Evolutionary conservation across 139 green algal genomes (phyloP), one percentile per base, ranked within the genome.

Genomic region (Chlamydomonas eustigma): DNA sequence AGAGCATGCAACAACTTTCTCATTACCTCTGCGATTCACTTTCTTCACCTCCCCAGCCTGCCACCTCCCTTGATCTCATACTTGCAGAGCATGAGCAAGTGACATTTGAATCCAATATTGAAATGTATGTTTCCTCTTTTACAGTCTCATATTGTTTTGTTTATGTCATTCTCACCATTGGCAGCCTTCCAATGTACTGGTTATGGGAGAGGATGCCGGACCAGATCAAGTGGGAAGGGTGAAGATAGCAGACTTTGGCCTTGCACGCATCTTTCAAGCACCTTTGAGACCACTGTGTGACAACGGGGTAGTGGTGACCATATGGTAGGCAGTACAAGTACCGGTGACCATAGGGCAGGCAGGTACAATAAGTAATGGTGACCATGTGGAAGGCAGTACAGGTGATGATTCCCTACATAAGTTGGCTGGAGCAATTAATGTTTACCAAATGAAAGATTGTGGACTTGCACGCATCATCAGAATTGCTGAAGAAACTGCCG

Each of bases 241-340:
- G n/a, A 90, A 90, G 75, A 83, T 94, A 22, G 89, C 81, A 2
- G 87, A 92, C 58, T 91, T 91, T 81, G 87, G 86, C 4, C 78
- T 91, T 74, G 85, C 86, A 31, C 80, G 87, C 33, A 85, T 89
- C 51, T 90, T 90, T 39, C 78, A 84, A 65, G 70, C 82, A 24
- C 88, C 84, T 3, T 74, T 88, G 36, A 75, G 88, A 44, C 85
- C 90, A 0, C 81, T 94, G 50, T 78, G 39, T 1, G 88, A 93
- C 73, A 94, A 92, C 38, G 89, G 89, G 2, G 88, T 93, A 30
- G 91, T 95, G 31, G 91, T 93, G 2, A 95, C 91, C 33, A 92
- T 93, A 65, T 95, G 91, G 91, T 95, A 92, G 12, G 44, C 12
- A 58, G 44, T 28, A 58, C 44, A 58, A 18, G 44, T 28, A 18